These are phyloP conservation scores for Phytophthora sansomeana DNA, from an alignment of 352 stramenopile genomes.

Conservation along the genomic window DNA sequence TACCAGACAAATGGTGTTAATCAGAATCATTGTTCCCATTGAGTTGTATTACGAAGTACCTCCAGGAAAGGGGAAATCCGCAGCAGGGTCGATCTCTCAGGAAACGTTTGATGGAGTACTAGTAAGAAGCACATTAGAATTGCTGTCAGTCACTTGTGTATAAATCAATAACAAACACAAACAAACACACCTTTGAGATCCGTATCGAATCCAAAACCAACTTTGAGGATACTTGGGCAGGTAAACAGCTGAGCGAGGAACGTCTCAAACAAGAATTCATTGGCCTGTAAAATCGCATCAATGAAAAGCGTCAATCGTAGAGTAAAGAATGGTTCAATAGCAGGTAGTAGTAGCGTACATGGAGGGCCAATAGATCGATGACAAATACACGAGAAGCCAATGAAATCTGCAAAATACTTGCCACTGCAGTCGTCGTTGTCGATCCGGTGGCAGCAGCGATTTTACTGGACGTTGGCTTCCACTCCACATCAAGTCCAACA, in stretches of 20 bases:
- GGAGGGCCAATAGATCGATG: constrained; percentile 63
- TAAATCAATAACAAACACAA: background rate
- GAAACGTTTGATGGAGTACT: constrained; percentile 81
- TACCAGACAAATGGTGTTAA: constrained; percentile 6
- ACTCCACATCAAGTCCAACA: constrained; percentile 78
- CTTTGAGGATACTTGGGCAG: constrained; percentile 47
- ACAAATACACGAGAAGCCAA: constrained; percentile 56
- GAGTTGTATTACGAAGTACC: constrained; percentile 15
- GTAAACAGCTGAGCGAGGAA: constrained; percentile 56
- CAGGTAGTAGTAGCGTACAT: constrained; percentile 44
- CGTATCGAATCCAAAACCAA: constrained; percentile 77
- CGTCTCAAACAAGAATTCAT: constrained; percentile 51
- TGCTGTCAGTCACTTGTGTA: background rate
- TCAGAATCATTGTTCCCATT: background rate
- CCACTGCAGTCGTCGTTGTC: constrained; percentile 40
- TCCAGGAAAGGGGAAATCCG: constrained; percentile 60
- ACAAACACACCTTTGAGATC: constrained; percentile 67
- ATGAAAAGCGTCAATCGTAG: background rate
- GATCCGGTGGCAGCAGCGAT: constrained; percentile 37
- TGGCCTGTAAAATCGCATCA: constrained; percentile 35
- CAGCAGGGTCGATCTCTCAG: constrained; percentile 49
- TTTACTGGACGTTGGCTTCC: constrained; percentile 61
- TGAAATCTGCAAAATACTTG: constrained; percentile 75
- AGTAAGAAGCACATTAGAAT: background rate
- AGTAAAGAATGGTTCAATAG: background rate